Evolutionary conservation across 2,329 filamentous ascomycete species (phyloP).

Genomic region (Hypoxylon sp.): DNA sequence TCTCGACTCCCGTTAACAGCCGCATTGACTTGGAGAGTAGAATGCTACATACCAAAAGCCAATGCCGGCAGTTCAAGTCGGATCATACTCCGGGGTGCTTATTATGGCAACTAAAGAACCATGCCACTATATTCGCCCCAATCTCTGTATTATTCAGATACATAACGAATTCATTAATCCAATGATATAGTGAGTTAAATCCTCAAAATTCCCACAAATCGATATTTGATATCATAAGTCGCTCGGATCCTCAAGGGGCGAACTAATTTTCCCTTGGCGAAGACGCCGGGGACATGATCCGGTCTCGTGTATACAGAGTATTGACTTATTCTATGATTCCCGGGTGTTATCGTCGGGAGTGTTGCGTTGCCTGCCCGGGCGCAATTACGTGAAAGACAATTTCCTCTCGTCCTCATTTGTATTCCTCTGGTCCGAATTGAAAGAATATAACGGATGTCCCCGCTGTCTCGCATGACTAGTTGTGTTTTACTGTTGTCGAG

Average conservation of each 20-base stretch:
- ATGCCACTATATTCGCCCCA: not conserved
- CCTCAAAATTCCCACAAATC: not conserved
- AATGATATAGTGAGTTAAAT: not conserved
- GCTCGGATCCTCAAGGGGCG: not conserved
- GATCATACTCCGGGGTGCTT: constrained; percentile 1
- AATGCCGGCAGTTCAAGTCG: constrained; percentile 2
- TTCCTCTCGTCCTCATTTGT: constrained; percentile 1
- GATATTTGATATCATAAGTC: not conserved
- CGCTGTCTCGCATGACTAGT: constrained; percentile 18
- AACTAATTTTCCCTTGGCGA: constrained; percentile 5
- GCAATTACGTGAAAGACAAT: constrained; percentile 10
- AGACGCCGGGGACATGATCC: not conserved
- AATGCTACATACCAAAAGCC: constrained; percentile 16
- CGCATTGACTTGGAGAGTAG: constrained; percentile 34
- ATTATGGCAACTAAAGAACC: constrained; percentile 12
- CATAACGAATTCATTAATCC: not conserved
- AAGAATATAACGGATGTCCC: constrained; percentile 12
- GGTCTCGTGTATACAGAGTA: not conserved
- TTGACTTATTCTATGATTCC: constrained; percentile 1
- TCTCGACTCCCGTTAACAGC: constrained; percentile 31
- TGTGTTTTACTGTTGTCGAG: constrained; percentile 16
- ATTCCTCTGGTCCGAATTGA: constrained; percentile 10
- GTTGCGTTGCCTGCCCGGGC: constrained; percentile 9
- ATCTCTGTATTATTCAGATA: not conserved
- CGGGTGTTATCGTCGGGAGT: constrained; percentile 1